phyloP scores from a whole-genome alignment of 1,139 yeast genomes.

The Diutina rugosa region DNA sequence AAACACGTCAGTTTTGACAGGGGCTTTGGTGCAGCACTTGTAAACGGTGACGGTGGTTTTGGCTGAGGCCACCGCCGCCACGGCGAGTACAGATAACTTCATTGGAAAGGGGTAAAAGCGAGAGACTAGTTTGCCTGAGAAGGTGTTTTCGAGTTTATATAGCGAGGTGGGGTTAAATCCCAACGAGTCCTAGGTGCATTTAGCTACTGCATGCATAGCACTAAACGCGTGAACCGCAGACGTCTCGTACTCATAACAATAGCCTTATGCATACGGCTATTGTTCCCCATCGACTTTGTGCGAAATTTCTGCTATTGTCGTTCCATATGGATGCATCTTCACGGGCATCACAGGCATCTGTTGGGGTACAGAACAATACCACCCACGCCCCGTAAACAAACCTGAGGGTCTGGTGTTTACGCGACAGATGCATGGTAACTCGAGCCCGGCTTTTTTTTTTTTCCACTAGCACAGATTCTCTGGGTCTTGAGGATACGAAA shows the following conservation, averaged over 20 bases:
- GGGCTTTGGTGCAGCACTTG: constrained; percentile 1
- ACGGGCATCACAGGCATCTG: neutral
- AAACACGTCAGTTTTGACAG: neutral
- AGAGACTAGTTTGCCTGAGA: neutral
- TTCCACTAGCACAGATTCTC: neutral
- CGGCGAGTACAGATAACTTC: neutral
- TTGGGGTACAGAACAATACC: neutral
- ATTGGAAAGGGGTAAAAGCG: neutral
- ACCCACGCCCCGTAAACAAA: neutral
- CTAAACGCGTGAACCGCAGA: neutral
- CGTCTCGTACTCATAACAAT: neutral
- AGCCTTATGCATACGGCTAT: neutral
- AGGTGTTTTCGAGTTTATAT: neutral
- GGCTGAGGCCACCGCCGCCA: neutral
- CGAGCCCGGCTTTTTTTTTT: neutral
- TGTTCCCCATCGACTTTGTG: neutral
- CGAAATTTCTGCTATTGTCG: neutral
- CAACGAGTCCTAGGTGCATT: neutral
- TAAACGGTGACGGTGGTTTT: neutral
- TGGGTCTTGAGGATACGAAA: neutral
- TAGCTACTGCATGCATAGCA: neutral
- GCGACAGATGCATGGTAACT: neutral
- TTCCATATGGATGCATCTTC: neutral
- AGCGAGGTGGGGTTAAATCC: neutral
- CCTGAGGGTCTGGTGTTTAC: neutral